Conservation (phyloP, 2,329 filamentous ascomycete genomes). For the Zarea fungicola region DNA sequence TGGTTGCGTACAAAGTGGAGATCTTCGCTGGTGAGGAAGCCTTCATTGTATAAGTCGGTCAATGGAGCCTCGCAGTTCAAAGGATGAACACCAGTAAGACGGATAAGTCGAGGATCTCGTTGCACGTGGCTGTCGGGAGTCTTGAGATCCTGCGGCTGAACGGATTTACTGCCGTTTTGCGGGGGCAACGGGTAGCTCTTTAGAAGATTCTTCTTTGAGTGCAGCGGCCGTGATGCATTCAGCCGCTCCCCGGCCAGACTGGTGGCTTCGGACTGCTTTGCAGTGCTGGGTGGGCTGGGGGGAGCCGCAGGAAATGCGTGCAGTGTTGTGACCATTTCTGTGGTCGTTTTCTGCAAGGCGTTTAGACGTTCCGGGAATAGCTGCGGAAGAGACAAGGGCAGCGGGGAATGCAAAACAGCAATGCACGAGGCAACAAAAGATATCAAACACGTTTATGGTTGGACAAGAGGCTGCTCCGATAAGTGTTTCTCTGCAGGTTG, state of each 20-base stretch:
- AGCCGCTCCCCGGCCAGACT: slow-evolving; percentile 20
- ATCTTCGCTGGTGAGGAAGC: too few relatives aligned
- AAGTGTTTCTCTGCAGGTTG: too few relatives aligned
- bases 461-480: too few relatives aligned
- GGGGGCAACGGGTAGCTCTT: slow-evolving; percentile 9
- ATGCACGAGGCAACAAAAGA: too few relatives aligned
- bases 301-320: not conserved
- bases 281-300: slow-evolving; percentile 4
- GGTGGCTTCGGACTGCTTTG: slow-evolving; percentile 19
- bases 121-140: slow-evolving; percentile 2
- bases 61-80: too few relatives aligned
- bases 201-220: slow-evolving; percentile 2
- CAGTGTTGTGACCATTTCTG: not conserved
- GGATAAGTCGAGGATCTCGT: not conserved
- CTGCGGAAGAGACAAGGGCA: too few relatives aligned
- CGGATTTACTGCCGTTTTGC: slow-evolving; percentile 1
- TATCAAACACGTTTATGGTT: too few relatives aligned
- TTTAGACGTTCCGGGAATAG: too few relatives aligned
- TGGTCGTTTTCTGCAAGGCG: too few relatives aligned
- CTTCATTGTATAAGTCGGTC: too few relatives aligned
- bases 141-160: slow-evolving; percentile 2
- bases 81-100: not conserved
- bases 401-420: too few relatives aligned
- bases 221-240: not conserved
- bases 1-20: too few relatives aligned